Conservation (phyloP, 257 asterid genomes). For the Fraxinus quadrangulata region DNA sequence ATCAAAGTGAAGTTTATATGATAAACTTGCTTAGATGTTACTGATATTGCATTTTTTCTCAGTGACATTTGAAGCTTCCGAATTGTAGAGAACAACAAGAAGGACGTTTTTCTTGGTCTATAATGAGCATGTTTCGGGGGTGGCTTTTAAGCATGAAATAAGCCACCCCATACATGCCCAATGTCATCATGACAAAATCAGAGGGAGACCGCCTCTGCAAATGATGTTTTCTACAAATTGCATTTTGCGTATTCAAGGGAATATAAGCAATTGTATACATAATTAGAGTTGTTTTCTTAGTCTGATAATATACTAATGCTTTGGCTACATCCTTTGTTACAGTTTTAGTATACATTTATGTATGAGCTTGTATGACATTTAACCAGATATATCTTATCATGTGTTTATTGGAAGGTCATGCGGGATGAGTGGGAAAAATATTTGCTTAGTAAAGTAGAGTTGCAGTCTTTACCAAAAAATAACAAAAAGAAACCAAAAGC, state of each 20-base stretch:
- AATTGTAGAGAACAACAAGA: not conserved
- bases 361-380: conserved; percentile 16
- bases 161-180: not conserved
- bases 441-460: conserved; percentile 89
- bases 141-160: conserved; percentile 2
- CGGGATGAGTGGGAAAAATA: conserved; percentile 88
- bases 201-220: not conserved
- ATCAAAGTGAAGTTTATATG: not conserved
- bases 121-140: not conserved
- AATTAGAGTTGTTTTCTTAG: not conserved
- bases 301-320: not conserved
- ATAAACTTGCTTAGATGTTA: not conserved
- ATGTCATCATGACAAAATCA: not conserved
- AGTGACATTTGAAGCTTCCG: not conserved
- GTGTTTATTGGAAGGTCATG: conserved; percentile 65
- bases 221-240: not conserved
- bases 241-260: not conserved
- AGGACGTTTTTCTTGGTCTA: conserved; percentile 7
- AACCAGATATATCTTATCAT: conserved; percentile 16
- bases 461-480: conserved; percentile 80
- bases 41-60: not conserved
- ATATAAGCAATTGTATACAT: not conserved
- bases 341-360: not conserved
- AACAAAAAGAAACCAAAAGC: conserved; percentile 76
- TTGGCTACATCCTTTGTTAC: not conserved